Base-by-base conservation (phyloP, 352 stramenopile species). In the Lagenidium giganteum region DNA sequence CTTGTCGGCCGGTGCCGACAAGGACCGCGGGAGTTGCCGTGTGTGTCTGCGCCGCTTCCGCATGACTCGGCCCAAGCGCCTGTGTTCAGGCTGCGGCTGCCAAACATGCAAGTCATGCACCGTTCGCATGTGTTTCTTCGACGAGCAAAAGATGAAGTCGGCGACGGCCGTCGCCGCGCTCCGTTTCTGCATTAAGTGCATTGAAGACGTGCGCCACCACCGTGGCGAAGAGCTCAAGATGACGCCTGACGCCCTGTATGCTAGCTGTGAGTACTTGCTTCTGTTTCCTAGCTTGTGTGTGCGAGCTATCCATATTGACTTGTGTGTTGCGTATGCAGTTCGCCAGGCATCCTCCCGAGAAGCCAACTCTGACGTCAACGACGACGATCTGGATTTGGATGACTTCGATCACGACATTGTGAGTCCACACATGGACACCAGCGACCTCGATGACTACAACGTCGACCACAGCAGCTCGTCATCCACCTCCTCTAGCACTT, bases 141-240 rank as follows among this genome's bases (percentile, higher is more conserved):
- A 70, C 40, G 52, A 64, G 24, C 42, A 47, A 22, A 70, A 70
- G 46, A 35, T 62, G 45, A 51, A 51, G 25, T 67, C 61, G 0
- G 39, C 31, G 23, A 64, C 57, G 14, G 61, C 52, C 27, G 53
- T 67, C 13, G 30, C 52, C 23, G 25, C 34, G 18, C 34, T 70
- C 31, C 61, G 61, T 28, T 70, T 70, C 43, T 70, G 61, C 35
- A 30, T 59, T 18, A 67, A 64, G 49, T 70, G 61, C 32, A 58
- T 51, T 8, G 38, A n/a, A n/a, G n/a, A n/a, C n/a, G n/a, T n/a
- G n/a, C n/a, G n/a, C n/a, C n/a, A n/a, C n/a, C n/a, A n/a, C n/a
- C n/a, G n/a, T n/a, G n/a, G n/a, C n/a, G n/a, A n/a, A n/a, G n/a
- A n/a, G n/a, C n/a, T n/a, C n/a, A n/a, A n/a, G n/a, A n/a, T n/a